phyloP scores from a whole-genome alignment of 2,329 filamentous ascomycete species.

The Metarhizium sp. region DNA sequence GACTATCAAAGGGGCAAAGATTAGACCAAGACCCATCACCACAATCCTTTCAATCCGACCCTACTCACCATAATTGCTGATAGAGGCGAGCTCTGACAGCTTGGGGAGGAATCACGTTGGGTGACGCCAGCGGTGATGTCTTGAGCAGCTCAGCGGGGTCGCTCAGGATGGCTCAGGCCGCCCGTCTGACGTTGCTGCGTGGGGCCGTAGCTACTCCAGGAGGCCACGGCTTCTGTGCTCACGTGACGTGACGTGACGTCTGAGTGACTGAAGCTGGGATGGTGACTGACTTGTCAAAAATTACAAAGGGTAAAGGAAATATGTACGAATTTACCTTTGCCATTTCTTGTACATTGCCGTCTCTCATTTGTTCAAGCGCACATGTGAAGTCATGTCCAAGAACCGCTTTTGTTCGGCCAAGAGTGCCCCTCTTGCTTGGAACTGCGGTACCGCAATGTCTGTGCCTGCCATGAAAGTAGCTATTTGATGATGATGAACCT shows the following conservation, averaged over 20 bases:
- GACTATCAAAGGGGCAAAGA: conserved; percentile 43
- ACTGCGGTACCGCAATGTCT: no score
- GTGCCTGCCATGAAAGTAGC: no score
- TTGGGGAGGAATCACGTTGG: conserved; percentile 3
- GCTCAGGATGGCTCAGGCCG: conserved; percentile 8
- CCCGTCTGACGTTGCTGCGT: conserved; percentile 22
- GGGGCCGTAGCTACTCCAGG: conserved; percentile 14
- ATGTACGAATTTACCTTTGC: no score
- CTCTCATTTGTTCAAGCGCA: no score
- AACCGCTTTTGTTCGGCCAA: no score
- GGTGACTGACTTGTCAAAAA: no score
- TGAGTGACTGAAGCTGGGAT: no score
- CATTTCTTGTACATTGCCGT: no score
- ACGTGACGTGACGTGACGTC: conserved; percentile 1
- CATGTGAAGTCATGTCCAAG: no score
- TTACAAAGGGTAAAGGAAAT: no score
- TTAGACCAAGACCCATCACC: not conserved
- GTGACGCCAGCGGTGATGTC: conserved; percentile 8
- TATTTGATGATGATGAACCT: no score
- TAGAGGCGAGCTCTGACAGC: conserved; percentile 1
- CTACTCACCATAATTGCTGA: not conserved
- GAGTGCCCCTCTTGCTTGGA: no score
- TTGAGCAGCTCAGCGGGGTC: conserved; percentile 12
- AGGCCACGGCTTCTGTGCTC: not conserved
- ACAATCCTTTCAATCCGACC: not conserved